A percentile compares a stretch with the other conserved stretches of the same genome.
Evolutionary conservation across 768 basidiomycete species (phyloP).

Genomic region (Pholiota conissans): DNA sequence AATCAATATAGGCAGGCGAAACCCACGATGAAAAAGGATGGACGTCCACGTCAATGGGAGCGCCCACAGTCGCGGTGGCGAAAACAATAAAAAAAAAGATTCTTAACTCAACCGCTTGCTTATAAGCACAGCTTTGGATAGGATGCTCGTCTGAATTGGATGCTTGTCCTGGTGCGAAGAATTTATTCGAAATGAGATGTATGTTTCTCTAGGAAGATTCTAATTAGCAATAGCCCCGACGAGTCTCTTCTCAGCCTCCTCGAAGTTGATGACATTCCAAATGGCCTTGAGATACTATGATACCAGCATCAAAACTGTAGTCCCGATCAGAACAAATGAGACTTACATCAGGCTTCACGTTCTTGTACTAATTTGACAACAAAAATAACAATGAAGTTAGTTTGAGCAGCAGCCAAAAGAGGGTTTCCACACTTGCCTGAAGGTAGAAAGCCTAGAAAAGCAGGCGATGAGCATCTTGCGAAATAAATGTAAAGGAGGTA

Average conservation of each 20-base stretch:
- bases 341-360: conserved; percentile 92
- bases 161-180: too few species aligned
- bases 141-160: neutral
- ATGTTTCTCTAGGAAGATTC: neutral
- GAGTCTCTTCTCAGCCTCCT: conserved; percentile 76
- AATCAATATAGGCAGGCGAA: too few species aligned
- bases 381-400: neutral
- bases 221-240: conserved; percentile 31
- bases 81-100: too few species aligned
- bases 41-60: too few species aligned
- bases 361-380: conserved; percentile 62
- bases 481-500: conserved; percentile 5
- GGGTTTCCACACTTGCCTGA: conserved; percentile 33
- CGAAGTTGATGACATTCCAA: conserved; percentile 96
- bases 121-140: neutral
- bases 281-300: conserved; percentile 86
- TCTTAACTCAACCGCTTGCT: too few species aligned
- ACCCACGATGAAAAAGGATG: too few species aligned
- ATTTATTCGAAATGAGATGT: too few species aligned
- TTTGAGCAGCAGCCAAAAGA: neutral
- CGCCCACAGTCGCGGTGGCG: too few species aligned
- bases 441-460: conserved; percentile 68
- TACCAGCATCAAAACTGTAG: neutral
- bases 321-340: neutral
- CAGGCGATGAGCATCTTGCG: neutral